Conservation (phyloP, 2,329 filamentous ascomycete species). For the Xylaria polymorpha region DNA sequence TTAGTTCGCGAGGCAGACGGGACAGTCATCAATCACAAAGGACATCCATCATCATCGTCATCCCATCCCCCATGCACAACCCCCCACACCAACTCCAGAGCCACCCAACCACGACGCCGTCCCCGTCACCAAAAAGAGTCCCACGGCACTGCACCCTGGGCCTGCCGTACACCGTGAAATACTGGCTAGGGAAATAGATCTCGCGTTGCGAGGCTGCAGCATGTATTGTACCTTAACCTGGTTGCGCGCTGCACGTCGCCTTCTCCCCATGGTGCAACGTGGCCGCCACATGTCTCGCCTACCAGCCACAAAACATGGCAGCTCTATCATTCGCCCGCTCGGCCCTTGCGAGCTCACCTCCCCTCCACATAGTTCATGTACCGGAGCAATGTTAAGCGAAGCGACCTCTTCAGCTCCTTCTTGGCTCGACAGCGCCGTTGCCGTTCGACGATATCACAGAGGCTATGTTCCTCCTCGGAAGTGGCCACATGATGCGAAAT, state of each 20-base stretch:
- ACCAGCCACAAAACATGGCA: slow-evolving; percentile 32
- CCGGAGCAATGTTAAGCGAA: slow-evolving; percentile 21
- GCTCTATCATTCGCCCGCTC: slow-evolving; percentile 19
- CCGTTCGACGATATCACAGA: slow-evolving; percentile 10
- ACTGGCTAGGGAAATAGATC: slow-evolving; percentile 14
- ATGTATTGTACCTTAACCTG: slow-evolving; percentile 29
- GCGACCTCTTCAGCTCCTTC: slow-evolving; percentile 32
- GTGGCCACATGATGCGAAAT: slow-evolving; percentile 26
- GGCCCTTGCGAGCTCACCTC: slow-evolving; percentile 9
- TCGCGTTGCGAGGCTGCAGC: slow-evolving; percentile 33
- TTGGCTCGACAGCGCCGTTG: slow-evolving; percentile 25
- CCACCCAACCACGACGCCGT: slow-evolving; percentile 10
- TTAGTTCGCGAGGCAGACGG: slow-evolving; percentile 1
- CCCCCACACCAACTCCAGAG: slow-evolving; percentile 14
- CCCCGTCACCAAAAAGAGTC: slow-evolving; percentile 9
- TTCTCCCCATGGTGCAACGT: slow-evolving; percentile 32
- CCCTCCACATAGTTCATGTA: slow-evolving; percentile 27
- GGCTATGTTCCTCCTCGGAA: background rate
- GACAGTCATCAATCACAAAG: slow-evolving; percentile 15
- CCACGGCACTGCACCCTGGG: slow-evolving; percentile 28
- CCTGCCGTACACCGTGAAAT: slow-evolving; percentile 11
- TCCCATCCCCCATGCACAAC: slow-evolving; percentile 6
- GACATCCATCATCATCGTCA: slow-evolving; percentile 2
- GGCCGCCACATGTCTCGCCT: slow-evolving; percentile 39
- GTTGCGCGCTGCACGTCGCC: slow-evolving; percentile 19